These are phyloP conservation scores for Fusarium siculi DNA, from an alignment of 2,329 filamentous ascomycete species.

Conservation along the genomic window DNA sequence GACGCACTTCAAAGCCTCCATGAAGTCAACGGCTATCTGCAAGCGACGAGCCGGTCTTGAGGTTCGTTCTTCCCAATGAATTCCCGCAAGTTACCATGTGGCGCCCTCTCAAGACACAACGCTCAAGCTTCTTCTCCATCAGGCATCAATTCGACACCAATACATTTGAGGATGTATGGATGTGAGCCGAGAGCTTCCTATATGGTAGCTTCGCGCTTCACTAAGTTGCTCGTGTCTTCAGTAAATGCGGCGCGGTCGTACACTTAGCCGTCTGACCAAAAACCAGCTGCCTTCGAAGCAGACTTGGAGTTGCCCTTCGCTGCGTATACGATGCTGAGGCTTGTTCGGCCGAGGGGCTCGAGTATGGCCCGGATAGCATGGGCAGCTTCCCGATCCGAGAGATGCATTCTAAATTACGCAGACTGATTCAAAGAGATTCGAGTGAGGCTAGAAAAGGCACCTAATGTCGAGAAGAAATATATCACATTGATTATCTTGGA, in stretches of 20 bases:
- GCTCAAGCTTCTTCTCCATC: not conserved
- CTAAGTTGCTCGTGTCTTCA: not conserved
- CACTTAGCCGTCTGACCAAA: not conserved
- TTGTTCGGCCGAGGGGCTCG: not conserved
- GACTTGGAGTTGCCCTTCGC: not conserved
- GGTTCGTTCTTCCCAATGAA: not conserved
- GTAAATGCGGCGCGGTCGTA: not conserved
- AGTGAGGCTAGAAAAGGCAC: not conserved
- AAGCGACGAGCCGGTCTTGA: not conserved
- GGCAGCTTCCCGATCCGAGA: not conserved
- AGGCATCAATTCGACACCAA: not conserved
- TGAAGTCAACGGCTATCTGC: not conserved
- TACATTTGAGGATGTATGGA: not conserved
- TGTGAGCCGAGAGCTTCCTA: not conserved
- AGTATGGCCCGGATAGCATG: not conserved
- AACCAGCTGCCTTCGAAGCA: not conserved
- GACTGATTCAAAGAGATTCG: too few species aligned
- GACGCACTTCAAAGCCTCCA: not conserved
- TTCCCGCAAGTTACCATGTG: not conserved
- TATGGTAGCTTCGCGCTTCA: not conserved
- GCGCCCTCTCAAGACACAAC: not conserved
- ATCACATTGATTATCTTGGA: not conserved
- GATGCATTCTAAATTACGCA: not conserved
- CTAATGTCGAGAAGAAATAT: not conserved
- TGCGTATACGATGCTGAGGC: not conserved